Evolutionary conservation across 495 filamentous ascomycete species (phyloP).

Genomic region (Aspergillus incahuasiensis): DNA sequence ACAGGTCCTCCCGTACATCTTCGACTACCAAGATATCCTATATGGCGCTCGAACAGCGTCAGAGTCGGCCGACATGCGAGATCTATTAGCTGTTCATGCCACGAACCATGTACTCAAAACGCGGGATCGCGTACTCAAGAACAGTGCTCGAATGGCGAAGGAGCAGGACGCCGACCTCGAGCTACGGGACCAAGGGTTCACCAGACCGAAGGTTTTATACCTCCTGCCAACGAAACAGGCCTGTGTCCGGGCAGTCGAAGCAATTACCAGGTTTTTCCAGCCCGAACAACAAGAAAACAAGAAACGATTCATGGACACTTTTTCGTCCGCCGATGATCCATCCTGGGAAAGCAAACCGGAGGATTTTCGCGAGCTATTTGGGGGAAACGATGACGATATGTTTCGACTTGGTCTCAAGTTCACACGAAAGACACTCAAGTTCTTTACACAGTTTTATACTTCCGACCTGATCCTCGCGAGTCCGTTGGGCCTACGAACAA

Average conservation of each 20-base stretch:
- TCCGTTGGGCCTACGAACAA: slow-evolving; percentile 82
- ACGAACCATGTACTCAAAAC: slow-evolving; percentile 93
- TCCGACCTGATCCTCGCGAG: slow-evolving; percentile 92
- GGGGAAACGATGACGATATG: slow-evolving; percentile 93
- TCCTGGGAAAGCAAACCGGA: slow-evolving; percentile 67
- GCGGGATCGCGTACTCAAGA: slow-evolving; percentile 85
- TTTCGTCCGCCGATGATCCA: slow-evolving; percentile 60
- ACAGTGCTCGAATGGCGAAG: slow-evolving; percentile 70
- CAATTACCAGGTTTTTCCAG: slow-evolving; percentile 64
- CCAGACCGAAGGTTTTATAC: slow-evolving; percentile 86
- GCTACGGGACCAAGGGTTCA: slow-evolving; percentile 91
- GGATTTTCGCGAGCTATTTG: slow-evolving; percentile 87
- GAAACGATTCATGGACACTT: slow-evolving; percentile 83
- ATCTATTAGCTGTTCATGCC: slow-evolving; percentile 73
- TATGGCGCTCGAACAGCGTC: slow-evolving; percentile 64
- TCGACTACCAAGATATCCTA: slow-evolving; percentile 77
- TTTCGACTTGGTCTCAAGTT: slow-evolving; percentile 93
- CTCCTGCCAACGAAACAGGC: slow-evolving; percentile 82
- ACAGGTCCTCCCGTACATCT: slow-evolving; percentile 40
- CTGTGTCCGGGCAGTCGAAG: slow-evolving; percentile 70
- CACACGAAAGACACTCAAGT: slow-evolving; percentile 90
- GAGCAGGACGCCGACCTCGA: slow-evolving; percentile 63
- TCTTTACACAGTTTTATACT: slow-evolving; percentile 91
- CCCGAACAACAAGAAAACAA: slow-evolving; percentile 93
- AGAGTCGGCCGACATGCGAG: slow-evolving; percentile 61